Evolutionary conservation across 306 rosid species (phyloP).

Genomic region (Ziziphus jujuba): DNA sequence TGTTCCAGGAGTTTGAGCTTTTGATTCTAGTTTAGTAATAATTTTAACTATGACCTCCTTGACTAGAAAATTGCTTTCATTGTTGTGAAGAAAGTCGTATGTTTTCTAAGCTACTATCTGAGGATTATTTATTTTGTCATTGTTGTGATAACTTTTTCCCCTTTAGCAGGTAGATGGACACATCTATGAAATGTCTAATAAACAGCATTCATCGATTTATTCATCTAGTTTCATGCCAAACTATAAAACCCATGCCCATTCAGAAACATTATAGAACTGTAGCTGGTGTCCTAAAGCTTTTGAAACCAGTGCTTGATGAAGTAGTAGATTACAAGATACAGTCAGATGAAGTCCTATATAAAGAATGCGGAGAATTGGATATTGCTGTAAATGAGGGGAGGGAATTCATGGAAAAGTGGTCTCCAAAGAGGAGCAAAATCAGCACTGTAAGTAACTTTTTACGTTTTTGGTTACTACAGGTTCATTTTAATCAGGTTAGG

Average conservation of each 20-base stretch:
- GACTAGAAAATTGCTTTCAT: conserved; percentile 1
- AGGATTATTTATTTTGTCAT: conserved; percentile 4
- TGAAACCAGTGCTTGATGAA: conserved; percentile 82
- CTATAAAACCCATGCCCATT: conserved; percentile 53
- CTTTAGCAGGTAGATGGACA: conserved; percentile 64
- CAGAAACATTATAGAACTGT: conserved; percentile 60
- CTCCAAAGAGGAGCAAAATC: conserved; percentile 74
- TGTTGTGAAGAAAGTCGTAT: neutral
- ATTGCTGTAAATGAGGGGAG: conserved; percentile 60
- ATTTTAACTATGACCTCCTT: neutral
- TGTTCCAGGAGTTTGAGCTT: neutral
- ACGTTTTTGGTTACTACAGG: neutral
- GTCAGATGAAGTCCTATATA: conserved; percentile 48
- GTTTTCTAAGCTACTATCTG: no score
- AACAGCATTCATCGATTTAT: conserved; percentile 88
- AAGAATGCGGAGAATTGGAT: conserved; percentile 79
- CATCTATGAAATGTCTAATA: conserved; percentile 63
- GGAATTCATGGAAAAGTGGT: conserved; percentile 76
- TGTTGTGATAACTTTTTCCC: conserved; percentile 23
- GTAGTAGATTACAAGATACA: conserved; percentile 48
- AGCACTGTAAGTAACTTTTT: conserved; percentile 54
- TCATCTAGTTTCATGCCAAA: conserved; percentile 81
- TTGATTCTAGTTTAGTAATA: conserved; percentile 15
- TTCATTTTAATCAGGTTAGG: neutral
- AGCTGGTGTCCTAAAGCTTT: conserved; percentile 61